A percentile compares a stretch with the other conserved stretches of the same genome.
Conservation (phyloP, 129 eudicot genomes). For the Tanacetum coccineum region DNA sequence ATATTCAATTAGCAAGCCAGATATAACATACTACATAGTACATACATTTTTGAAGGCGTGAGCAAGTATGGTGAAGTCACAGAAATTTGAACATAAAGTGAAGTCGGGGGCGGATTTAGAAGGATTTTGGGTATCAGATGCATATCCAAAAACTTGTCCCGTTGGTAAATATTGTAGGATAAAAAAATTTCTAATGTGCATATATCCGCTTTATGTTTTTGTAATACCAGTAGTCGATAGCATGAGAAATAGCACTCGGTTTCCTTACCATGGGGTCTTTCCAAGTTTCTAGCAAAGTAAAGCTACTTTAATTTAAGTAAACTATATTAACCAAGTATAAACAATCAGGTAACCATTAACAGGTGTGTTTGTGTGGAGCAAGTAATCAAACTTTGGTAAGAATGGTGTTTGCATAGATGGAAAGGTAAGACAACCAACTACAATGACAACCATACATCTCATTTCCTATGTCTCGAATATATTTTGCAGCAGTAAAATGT, state of each 20-base stretch:
- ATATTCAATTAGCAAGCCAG: not conserved
- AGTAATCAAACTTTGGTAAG: too few species aligned
- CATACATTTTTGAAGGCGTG: not conserved
- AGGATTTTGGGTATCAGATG: not conserved
- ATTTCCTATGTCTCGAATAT: not conserved
- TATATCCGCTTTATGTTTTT: too few species aligned
- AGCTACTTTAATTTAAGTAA: not conserved
- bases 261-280: not conserved
- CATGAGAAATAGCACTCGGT: not conserved
- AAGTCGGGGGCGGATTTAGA: not conserved
- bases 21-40: not conserved
- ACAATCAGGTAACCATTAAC: not conserved
- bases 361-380: not conserved
- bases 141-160: not conserved
- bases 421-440: not conserved
- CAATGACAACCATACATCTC: not conserved
- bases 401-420: not conserved
- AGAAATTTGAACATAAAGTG: not conserved
- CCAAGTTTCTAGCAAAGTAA: not conserved
- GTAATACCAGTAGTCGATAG: not conserved
- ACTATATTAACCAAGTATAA: not conserved
- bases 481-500: not conserved
- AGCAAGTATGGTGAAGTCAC: not conserved
- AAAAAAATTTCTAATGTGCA: too few species aligned
- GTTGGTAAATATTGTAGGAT: too few species aligned